Base-by-base conservation (phyloP, 108 stramenopile genomes). In the Conticribra guillardii region DNA sequence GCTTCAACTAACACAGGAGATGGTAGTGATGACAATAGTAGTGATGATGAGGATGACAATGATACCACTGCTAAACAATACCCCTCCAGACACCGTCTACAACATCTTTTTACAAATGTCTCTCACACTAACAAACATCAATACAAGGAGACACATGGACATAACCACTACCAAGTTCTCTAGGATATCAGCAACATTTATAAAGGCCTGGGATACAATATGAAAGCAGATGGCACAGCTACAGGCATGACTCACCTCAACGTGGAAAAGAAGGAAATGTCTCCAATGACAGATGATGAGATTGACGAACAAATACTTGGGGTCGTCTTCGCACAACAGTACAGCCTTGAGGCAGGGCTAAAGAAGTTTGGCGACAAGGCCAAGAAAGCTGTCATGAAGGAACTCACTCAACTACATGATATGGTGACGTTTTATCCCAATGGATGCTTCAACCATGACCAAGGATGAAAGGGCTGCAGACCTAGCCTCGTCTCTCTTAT, bases 341-440 rank as follows among this genome's bases (percentile, higher is more conserved):
- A 34, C 21, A 33, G 19, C 4, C 23, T 21, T 21, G 55, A 47
- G 30, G 37, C 41, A 1, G 82, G 74, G 4, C 17, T 85, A 0
- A 80, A 72, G 48, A 50, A 45, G 27, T 80, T 80, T 60, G 74
- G 70, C 1, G 57, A n/a, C n/a, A n/a, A n/a, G n/a, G n/a, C n/a
- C n/a, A 44, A 72, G 17, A 19, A 50, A 18, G 71, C 50, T 27
- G 50, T 29, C 0, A 72, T 21, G 11, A 78, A 84, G 30, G 84
- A 85, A 44, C 34, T 80, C 29, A 57, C 46, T 7, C 82, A 87
- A 67, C 31, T 84, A 0, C 68, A 83, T 32, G 80, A 69, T 30
- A 37, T 73, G 15, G 45, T 55, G 1, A 56, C 72, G 7, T 80
- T 76, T 11, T n/a, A 18, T 50, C 16, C 83, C 81, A 24, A 24